phyloP scores from a whole-genome alignment of 2,329 filamentous ascomycete species.

The Helotiales sp. region DNA sequence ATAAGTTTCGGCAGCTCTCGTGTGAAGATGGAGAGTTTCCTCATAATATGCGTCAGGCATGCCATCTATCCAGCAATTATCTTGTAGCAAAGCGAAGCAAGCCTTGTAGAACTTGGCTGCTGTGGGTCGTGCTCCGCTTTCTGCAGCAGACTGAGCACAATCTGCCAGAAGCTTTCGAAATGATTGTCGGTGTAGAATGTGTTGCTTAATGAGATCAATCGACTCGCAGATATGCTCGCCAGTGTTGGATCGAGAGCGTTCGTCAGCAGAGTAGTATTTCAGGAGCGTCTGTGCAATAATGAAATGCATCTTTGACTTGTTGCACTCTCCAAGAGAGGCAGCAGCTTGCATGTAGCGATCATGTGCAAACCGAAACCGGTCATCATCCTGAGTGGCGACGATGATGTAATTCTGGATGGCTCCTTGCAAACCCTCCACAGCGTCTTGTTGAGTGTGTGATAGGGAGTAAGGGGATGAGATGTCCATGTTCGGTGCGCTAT shows the following conservation, averaged over 20 bases:
- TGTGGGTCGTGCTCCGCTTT: slow-evolving; percentile 80
- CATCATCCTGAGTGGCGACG: slow-evolving; percentile 78
- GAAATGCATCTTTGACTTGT: slow-evolving; percentile 82
- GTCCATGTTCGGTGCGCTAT: slow-evolving; percentile 40
- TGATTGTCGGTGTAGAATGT: slow-evolving; percentile 58
- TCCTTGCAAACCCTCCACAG: slow-evolving; percentile 77
- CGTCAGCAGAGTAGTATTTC: slow-evolving; percentile 64
- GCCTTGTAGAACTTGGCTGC: slow-evolving; percentile 79
- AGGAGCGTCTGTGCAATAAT: slow-evolving; percentile 80
- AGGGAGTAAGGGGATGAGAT: slow-evolving; percentile 37
- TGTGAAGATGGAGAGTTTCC: slow-evolving; percentile 79
- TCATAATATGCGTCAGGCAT: slow-evolving; percentile 76
- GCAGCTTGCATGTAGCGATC: slow-evolving; percentile 83
- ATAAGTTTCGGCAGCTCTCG: slow-evolving; percentile 79
- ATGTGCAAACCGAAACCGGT: slow-evolving; percentile 84
- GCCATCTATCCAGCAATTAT: slow-evolving; percentile 72
- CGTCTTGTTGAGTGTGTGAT: slow-evolving; percentile 61
- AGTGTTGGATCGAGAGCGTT: slow-evolving; percentile 66
- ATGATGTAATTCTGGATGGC: slow-evolving; percentile 80
- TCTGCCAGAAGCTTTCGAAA: slow-evolving; percentile 74
- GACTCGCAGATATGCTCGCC: slow-evolving; percentile 81
- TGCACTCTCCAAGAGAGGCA: slow-evolving; percentile 66
- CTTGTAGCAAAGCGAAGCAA: slow-evolving; percentile 77
- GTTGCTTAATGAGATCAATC: slow-evolving; percentile 69
- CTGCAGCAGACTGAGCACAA: slow-evolving; percentile 74